These are phyloP conservation scores for Wallacemonas rigidus DNA, from an alignment of 208 protist genomes.

Conservation along the genomic window DNA sequence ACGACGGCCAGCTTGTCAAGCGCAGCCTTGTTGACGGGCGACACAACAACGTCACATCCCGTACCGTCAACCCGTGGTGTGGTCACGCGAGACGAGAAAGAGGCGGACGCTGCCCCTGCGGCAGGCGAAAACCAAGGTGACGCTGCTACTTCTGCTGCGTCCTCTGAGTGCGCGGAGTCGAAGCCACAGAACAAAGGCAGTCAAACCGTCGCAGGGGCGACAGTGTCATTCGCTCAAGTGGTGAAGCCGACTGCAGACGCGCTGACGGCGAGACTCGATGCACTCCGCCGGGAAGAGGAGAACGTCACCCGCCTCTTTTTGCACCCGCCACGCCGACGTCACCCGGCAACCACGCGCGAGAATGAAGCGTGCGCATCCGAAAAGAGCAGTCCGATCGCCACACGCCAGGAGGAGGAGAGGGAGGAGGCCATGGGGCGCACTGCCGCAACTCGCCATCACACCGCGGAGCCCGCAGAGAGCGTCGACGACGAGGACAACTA, in stretches of 20 bases:
- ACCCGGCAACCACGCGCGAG: neutral
- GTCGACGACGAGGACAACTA: slow-evolving; percentile 11
- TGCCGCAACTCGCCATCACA: neutral
- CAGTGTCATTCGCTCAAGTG: neutral
- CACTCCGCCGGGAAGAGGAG: slow-evolving; percentile 3
- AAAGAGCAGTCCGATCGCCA: neutral
- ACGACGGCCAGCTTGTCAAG: too few relatives aligned
- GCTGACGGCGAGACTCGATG: neutral
- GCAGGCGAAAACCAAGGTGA: too few relatives aligned
- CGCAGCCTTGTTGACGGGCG: too few relatives aligned
- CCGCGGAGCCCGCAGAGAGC: neutral
- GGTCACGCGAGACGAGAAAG: too few relatives aligned
- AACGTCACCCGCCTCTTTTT: neutral
- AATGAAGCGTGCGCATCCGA: neutral
- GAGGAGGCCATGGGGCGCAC: neutral
- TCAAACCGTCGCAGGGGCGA: too few relatives aligned
- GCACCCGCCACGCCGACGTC: neutral
- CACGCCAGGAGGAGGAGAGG: neutral
- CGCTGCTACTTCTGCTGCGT: too few relatives aligned
- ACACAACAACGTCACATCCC: too few relatives aligned
- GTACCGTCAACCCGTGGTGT: too few relatives aligned
- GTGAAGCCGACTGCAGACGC: neutral
- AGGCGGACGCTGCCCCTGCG: too few relatives aligned
- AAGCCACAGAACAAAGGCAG: too few relatives aligned
- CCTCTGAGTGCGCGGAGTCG: too few relatives aligned